Evolutionary conservation across 2,329 filamentous ascomycete genomes (phyloP), one percentile per base, ranked within the genome.

Genomic region (Neoascochyta sp.): DNA sequence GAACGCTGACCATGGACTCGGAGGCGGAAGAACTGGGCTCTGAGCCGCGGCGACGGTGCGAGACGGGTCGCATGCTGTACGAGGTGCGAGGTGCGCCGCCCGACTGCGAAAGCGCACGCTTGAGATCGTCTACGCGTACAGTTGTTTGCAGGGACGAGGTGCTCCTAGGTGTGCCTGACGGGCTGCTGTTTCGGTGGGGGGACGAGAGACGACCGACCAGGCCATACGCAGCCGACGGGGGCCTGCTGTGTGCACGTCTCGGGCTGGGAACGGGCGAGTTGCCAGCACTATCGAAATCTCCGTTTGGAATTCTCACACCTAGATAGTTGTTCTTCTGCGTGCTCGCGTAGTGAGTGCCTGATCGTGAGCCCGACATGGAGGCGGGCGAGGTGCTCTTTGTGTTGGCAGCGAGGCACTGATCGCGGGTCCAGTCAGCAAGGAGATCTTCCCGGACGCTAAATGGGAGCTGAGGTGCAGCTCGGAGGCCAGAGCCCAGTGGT

Each of bases 371-470:
- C 31, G 71, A 84, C 32, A 93, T 67, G 4, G 87, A 94, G 9
- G 77, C 76, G 0, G 84, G 78, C 48, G 81, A 85, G 48, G 80
- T 80, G 32, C 84, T 70, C 36, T 70, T 78, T 36, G 83, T 78
- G 27, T 86, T 73, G 20, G 76, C 71, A 8, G 80, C 75, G 29
- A 92, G 67, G 17, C 83, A 84, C 9, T 70, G 65, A 13, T 94
- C 88, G 52, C 81, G 80, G 21, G 79, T 83, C 90, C 90, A 95
- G 26, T 85, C 77, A 12, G 76, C 70, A 34, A 87, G 67, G 75
- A 95, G 85, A 45, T 86, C 76, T 40, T 92, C 85, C 43, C 75
- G 79, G 46, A 87, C 76, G 16, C 69, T 71, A 10, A 68, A 60
- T 0, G 87, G 83, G 3, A 95, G 67, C 34, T 81, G 73, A 36